Evolutionary conservation across 768 basidiomycete genomes (phyloP).

Genomic region (Glaciozyma martinii): DNA sequence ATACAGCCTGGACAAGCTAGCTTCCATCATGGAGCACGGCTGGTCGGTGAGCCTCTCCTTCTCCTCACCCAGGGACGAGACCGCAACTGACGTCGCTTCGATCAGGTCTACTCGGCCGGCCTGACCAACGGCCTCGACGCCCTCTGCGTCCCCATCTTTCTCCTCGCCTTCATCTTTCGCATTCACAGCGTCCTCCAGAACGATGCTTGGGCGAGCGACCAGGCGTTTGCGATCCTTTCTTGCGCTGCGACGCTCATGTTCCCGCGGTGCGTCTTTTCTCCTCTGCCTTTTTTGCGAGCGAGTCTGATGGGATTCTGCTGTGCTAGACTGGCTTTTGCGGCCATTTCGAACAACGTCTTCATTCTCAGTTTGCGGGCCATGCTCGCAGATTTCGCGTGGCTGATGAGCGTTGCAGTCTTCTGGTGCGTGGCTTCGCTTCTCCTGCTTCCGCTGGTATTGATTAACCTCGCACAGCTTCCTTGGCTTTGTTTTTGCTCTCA

Average conservation of each 20-base stretch:
- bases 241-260: conserved; percentile 27
- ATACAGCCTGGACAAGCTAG: conserved; percentile 28
- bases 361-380: conserved; percentile 60
- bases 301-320: neutral
- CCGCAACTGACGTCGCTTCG: neutral
- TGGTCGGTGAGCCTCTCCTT: conserved; percentile 18
- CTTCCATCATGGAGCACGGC: conserved; percentile 25
- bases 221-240: conserved; percentile 21
- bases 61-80: conserved; percentile 14
- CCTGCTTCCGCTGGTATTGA: neutral
- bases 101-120: conserved; percentile 15
- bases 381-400: conserved; percentile 68
- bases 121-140: conserved; percentile 25
- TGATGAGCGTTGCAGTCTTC: conserved; percentile 52
- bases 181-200: conserved; percentile 7
- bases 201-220: conserved; percentile 16
- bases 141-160: conserved; percentile 21
- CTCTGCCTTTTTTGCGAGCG: neutral
- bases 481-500: conserved; percentile 31
- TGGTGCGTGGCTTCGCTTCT: conserved; percentile 42
- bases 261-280: conserved; percentile 70
- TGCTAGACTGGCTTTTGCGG: conserved; percentile 76
- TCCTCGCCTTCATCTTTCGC: conserved; percentile 21
- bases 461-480: conserved; percentile 11
- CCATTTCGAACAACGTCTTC: conserved; percentile 55